Evolutionary conservation across 2,329 filamentous ascomycete genomes (phyloP).

Genomic region (Corniculantispora saksenae): DNA sequence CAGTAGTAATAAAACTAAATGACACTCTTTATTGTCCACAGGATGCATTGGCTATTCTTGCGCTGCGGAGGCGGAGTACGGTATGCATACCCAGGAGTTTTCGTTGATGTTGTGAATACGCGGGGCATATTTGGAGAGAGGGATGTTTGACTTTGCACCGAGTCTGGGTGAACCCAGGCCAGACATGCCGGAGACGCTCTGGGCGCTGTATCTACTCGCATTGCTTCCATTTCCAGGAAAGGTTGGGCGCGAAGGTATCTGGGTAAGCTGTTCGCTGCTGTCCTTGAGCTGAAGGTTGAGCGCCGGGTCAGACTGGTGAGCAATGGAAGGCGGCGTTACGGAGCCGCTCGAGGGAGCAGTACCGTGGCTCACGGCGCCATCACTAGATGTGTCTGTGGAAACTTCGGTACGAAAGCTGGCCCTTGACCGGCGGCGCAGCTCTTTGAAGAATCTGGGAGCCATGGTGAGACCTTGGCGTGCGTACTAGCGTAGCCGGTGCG

Average conservation of each 20-base stretch:
- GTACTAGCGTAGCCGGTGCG: neutral
- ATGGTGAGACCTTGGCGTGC: constrained; percentile 37
- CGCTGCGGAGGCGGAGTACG: too few species aligned
- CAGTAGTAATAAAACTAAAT: neutral
- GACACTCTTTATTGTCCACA: neutral
- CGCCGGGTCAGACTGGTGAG: constrained; percentile 65
- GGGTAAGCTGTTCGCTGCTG: constrained; percentile 27
- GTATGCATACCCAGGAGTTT: constrained; percentile 73
- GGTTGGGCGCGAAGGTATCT: constrained; percentile 37
- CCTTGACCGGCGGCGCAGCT: constrained; percentile 74
- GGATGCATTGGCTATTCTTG: neutral
- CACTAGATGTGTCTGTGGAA: constrained; percentile 63
- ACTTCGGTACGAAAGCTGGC: constrained; percentile 69
- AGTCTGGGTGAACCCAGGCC: constrained; percentile 58
- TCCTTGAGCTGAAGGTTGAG: constrained; percentile 63
- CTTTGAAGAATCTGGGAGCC: constrained; percentile 67
- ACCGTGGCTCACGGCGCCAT: constrained; percentile 57
- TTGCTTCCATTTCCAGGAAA: constrained; percentile 37
- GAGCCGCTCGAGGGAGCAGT: constrained; percentile 68
- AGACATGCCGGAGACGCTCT: constrained; percentile 64
- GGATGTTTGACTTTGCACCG: constrained; percentile 56
- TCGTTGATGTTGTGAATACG: constrained; percentile 77
- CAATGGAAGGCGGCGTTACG: constrained; percentile 73
- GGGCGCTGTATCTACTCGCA: constrained; percentile 50
- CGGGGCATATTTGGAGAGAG: constrained; percentile 78